Conservation (phyloP, 768 basidiomycete genomes). For the Suillus plorans region DNA sequence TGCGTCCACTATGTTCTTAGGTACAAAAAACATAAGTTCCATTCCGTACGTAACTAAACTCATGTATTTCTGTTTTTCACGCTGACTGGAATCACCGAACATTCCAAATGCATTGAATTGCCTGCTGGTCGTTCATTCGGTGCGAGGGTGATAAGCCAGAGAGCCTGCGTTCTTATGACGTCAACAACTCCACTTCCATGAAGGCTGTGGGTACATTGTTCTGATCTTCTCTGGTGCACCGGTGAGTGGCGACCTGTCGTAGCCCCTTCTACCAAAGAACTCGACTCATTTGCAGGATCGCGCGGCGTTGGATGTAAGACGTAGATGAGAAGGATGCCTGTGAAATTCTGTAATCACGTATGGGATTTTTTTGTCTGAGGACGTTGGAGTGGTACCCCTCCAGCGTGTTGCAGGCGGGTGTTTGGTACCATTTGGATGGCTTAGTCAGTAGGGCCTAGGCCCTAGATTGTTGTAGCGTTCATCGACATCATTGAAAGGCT, state of each 20-base stretch:
- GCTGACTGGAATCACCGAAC: not conserved
- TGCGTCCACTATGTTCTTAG: not conserved
- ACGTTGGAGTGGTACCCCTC: not conserved
- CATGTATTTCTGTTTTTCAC: not conserved
- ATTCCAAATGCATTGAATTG: not conserved
- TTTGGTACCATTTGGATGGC: not conserved
- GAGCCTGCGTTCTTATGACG: not conserved
- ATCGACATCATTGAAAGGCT: too few species aligned
- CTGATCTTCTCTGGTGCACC: not conserved
- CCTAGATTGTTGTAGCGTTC: too few species aligned
- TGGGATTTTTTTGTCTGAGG: too few species aligned
- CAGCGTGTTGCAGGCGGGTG: not conserved
- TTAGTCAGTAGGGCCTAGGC: not conserved
- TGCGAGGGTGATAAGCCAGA: not conserved
- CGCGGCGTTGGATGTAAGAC: not conserved
- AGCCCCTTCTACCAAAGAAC: not conserved
- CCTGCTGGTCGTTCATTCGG: not conserved
- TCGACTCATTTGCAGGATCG: not conserved
- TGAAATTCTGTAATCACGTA: too few species aligned
- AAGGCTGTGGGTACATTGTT: not conserved
- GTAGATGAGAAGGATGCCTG: not conserved
- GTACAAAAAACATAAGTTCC: not conserved
- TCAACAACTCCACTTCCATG: not conserved
- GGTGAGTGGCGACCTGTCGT: not conserved
- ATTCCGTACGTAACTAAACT: not conserved